phyloP scores from a whole-genome alignment of 192 early-diverging fungal species.

The Paraglomus occultum region DNA sequence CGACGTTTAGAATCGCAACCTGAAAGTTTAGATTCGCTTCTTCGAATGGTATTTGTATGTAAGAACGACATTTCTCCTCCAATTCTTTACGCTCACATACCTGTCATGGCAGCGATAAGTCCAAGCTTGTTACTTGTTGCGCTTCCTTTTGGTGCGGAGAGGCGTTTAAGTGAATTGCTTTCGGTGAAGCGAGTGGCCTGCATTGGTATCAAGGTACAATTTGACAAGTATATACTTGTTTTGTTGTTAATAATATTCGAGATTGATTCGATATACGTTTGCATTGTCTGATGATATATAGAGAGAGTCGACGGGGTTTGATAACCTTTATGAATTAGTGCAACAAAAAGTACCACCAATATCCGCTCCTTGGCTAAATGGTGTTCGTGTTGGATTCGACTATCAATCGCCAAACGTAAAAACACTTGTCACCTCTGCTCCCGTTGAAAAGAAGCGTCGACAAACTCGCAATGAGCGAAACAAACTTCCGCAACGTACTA shows the following conservation, averaged over 20 bases:
- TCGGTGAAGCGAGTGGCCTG: constrained; percentile 5
- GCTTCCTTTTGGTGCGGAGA: constrained; percentile 1
- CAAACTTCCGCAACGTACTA: no score
- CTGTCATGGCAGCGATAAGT: constrained; percentile 7
- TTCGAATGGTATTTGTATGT: constrained; percentile 23
- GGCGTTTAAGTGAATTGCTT: not conserved
- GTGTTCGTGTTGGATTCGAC: no score
- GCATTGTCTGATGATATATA: not conserved
- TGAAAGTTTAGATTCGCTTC: not conserved
- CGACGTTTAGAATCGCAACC: constrained; percentile 3
- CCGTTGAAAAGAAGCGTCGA: no score
- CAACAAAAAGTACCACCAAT: constrained; percentile 3
- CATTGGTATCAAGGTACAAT: constrained; percentile 25
- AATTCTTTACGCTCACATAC: constrained; percentile 17
- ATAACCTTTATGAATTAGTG: constrained; percentile 7
- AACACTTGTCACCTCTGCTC: no score
- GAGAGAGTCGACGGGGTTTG: not conserved
- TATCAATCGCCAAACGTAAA: no score
- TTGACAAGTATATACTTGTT: not conserved
- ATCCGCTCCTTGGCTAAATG: constrained; percentile 10
- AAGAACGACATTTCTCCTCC: constrained; percentile 8
- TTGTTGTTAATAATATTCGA: not conserved
- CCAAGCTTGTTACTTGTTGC: constrained; percentile 23
- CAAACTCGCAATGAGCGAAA: no score
- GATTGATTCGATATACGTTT: no score